These are phyloP conservation scores for Aspergillus bertholletiae DNA, from an alignment of 495 filamentous ascomycete species.

Conservation along the genomic window DNA sequence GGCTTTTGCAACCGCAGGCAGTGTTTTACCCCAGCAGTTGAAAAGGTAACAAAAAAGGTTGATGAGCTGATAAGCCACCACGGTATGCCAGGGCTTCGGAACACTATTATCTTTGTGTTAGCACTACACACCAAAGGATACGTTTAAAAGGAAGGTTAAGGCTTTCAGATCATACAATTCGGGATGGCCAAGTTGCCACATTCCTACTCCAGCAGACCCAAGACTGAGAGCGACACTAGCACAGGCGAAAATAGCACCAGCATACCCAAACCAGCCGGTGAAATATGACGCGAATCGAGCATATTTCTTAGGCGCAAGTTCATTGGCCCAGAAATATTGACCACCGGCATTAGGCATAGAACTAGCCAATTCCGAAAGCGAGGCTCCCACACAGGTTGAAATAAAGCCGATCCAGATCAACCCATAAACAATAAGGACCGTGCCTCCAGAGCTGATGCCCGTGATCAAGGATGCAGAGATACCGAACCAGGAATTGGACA, in stretches of 20 bases:
- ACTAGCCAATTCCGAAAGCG: conserved; percentile 54
- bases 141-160: neutral
- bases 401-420: conserved; percentile 53
- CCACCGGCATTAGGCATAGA: conserved; percentile 60
- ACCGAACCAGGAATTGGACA: conserved; percentile 65
- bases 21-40: conserved; percentile 54
- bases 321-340: conserved; percentile 61
- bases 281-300: conserved; percentile 51
- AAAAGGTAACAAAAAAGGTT: conserved; percentile 57
- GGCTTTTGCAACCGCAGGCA: conserved; percentile 47
- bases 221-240: conserved; percentile 56
- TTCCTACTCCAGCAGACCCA: conserved; percentile 49
- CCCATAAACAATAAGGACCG: conserved; percentile 58
- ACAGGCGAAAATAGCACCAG: conserved; percentile 54
- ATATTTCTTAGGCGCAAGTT: conserved; percentile 52
- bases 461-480: conserved; percentile 56
- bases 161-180: conserved; percentile 41
- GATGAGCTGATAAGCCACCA: conserved; percentile 48
- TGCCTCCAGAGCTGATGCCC: conserved; percentile 59
- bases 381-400: conserved; percentile 51
- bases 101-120: conserved; percentile 26
- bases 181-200: conserved; percentile 56
- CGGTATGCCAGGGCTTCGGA: conserved; percentile 53
- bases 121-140: neutral
- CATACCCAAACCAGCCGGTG: conserved; percentile 58